Base-by-base conservation (phyloP, 768 basidiomycete genomes). In the Mycena filopes region DNA sequence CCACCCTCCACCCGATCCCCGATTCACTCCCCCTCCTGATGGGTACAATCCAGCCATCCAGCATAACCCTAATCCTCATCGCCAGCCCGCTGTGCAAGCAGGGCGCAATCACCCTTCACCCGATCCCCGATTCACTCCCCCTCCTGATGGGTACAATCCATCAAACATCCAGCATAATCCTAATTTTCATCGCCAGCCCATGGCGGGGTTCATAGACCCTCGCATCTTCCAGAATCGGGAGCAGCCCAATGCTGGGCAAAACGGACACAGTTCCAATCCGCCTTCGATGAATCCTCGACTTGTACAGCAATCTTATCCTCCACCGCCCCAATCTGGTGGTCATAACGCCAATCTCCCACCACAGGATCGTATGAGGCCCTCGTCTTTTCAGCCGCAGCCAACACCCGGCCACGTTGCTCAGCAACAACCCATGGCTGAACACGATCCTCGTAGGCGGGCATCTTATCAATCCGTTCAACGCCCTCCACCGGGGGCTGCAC, bases 371-470 rank as follows among this genome's bases (percentile, higher is more conserved):
- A 47, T 46, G 21, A 65, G 59, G 23, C 46, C 59, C 1, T 9
- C 43, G n/a, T 61, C 65, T 23, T 46, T 60, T 61, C 65, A 61
- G 26, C 53, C 65, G 10, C 56, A 40, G 20, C 50, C 49, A 2
- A 58, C 49, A 1, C 51, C 48, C 55, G 10, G 16, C 1, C 23
- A 33, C 36, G 28, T 41, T 20, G 40, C 45, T 15, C 60, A 55
- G 33, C 38, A 62, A 15, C 29, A 33, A 31, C 46, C 61, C 40
- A 45, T 63, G 55, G 48, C 41, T 45, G 55, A 56, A 36, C 36
- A 56, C 16, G 55, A 63, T 29, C 62, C 55, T 23, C 47, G 55
- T 15, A 41, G 62, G 29, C 53, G 61, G 28, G 55, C 42, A 28
- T 57, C 63, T 15, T 54, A 58, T 31, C 62, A 57, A 21, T 31